These are phyloP conservation scores for Dictyostelium discoideum DNA, from an alignment of 78 protist genomes.

Conservation along the genomic window DNA sequence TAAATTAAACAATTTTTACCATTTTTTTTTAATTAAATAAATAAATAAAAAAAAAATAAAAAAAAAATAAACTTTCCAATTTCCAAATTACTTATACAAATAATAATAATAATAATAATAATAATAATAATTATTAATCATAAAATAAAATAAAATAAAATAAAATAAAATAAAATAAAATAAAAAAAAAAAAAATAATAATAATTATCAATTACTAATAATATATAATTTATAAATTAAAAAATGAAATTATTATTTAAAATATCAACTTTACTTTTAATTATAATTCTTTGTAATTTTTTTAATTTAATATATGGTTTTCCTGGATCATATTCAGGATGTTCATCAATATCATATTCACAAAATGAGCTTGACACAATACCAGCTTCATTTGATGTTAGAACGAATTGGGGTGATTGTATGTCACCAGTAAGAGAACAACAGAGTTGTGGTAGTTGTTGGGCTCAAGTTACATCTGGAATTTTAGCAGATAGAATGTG, in stretches of 20 bases:
- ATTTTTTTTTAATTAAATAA: no score
- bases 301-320: background rate
- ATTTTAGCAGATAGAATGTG: constrained; percentile 49
- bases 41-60: no score
- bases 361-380: background rate
- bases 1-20: no score
- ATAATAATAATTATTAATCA: no score
- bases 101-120: no score
- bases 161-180: no score
- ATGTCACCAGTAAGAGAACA: constrained; percentile 49
- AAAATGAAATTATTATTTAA: background rate
- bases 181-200: no score
- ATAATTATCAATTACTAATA: no score
- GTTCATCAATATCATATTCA: background rate
- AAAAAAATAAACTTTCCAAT: no score
- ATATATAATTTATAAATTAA: no score
- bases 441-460: constrained; percentile 50
- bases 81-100: no score
- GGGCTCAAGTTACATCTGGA: constrained; percentile 64
- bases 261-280: background rate
- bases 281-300: background rate
- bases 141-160: no score
- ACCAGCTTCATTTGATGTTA: constrained; percentile 34
- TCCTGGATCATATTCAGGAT: background rate
- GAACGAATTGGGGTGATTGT: constrained; percentile 38